Percentiles rank a stretch among this genome's conserved stretches.
Evolutionary conservation across 2,329 filamentous ascomycete species (phyloP).

Genomic region (Pseudocercospora cruenta): DNA sequence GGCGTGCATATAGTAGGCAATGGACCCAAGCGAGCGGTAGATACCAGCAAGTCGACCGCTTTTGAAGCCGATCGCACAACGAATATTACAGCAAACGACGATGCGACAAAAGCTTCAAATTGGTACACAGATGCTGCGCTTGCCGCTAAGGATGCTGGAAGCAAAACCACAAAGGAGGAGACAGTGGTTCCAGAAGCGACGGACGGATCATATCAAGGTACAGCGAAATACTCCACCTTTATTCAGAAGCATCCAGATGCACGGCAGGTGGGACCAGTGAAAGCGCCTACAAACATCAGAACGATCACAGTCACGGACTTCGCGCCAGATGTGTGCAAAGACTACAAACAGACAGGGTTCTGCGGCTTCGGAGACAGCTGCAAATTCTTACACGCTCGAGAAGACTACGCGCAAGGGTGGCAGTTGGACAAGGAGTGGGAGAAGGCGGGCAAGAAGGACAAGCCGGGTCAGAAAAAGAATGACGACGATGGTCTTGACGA

Average conservation of each 20-base stretch:
- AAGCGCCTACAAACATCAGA: constrained; percentile 85
- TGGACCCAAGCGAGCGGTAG: constrained; percentile 47
- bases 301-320: constrained; percentile 91
- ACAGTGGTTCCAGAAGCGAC: constrained; percentile 59
- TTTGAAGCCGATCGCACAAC: constrained; percentile 63
- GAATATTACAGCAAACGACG: constrained; percentile 70
- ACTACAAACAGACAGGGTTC: constrained; percentile 81
- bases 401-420: constrained; percentile 90
- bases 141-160: constrained; percentile 29
- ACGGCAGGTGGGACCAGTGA: constrained; percentile 76
- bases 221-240: constrained; percentile 72
- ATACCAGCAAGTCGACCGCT: constrained; percentile 45
- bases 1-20: constrained; percentile 68
- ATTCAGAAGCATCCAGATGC: constrained; percentile 82
- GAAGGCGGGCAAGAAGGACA: constrained; percentile 70
- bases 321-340: constrained; percentile 91
- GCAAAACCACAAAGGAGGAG: constrained; percentile 9
- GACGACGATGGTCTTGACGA: constrained; percentile 55
- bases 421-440: constrained; percentile 96
- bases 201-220: constrained; percentile 75
- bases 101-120: constrained; percentile 85
- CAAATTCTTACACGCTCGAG: constrained; percentile 76
- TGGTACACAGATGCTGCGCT: constrained; percentile 78
- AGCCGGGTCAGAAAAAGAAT: constrained; percentile 60
- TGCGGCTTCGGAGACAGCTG: constrained; percentile 78